Evolutionary conservation across 257 asterid genomes (phyloP).

Genomic region (Nemophila menziesii): DNA sequence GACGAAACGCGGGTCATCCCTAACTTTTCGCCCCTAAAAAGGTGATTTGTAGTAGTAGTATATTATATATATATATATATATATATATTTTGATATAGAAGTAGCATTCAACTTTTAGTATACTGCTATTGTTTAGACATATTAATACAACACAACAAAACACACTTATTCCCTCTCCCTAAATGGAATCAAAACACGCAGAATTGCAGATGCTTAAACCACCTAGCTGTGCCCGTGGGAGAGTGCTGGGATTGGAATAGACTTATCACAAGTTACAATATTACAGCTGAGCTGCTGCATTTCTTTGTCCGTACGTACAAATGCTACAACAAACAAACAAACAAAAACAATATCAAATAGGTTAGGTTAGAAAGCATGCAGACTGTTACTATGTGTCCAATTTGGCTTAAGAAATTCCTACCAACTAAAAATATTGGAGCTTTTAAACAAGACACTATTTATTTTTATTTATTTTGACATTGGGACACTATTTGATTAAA

Average conservation of each 20-base stretch:
- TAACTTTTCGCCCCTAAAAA: too few species aligned
- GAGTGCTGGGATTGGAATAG: slow-evolving; percentile 25
- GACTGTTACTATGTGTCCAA: background rate
- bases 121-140: background rate
- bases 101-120: slow-evolving; percentile 7
- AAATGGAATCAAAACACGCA: slow-evolving; percentile 8
- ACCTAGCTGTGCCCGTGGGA: background rate
- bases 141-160: background rate
- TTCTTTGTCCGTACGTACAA: background rate
- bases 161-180: background rate
- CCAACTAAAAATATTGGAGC: too few species aligned
- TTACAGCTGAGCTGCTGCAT: background rate
- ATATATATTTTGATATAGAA: slow-evolving; percentile 4
- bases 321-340: background rate
- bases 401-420: too few species aligned
- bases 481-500: too few species aligned
- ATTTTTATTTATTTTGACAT: too few species aligned
- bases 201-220: slow-evolving; percentile 2
- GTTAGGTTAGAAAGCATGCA: slow-evolving; percentile 1
- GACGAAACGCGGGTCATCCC: too few species aligned
- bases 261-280: slow-evolving; percentile 10
- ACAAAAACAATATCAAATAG: background rate
- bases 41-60: too few species aligned
- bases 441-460: too few species aligned
- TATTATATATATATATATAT: background rate